These are phyloP conservation scores for Picea sitchensis DNA, from an alignment of 75 land plant species.

Conservation along the genomic window DNA sequence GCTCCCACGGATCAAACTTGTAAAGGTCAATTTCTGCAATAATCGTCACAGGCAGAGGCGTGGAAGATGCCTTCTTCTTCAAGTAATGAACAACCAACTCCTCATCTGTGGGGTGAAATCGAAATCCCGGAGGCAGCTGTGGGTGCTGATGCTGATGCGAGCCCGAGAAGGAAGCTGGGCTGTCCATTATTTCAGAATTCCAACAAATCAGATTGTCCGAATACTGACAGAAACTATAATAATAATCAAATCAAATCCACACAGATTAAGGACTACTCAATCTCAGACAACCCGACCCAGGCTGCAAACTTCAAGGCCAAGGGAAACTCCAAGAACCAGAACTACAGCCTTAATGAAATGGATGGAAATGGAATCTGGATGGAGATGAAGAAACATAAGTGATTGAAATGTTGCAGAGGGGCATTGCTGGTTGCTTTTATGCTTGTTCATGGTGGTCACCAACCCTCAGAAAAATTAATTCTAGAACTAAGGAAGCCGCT, in stretches of 20 bases:
- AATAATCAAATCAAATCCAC: too few relatives aligned
- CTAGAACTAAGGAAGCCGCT: not conserved
- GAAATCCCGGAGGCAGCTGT: constrained; percentile 20
- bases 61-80: constrained; percentile 17
- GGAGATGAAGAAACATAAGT: not conserved
- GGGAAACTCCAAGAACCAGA: not conserved
- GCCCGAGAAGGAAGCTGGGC: not conserved
- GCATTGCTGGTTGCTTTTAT: constrained; percentile 5
- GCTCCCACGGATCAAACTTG: constrained; percentile 29
- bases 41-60: constrained; percentile 17
- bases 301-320: not conserved
- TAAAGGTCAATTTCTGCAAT: constrained; percentile 26
- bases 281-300: not conserved
- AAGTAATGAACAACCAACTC: constrained; percentile 26
- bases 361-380: not conserved
- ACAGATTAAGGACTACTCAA: not conserved
- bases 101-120: constrained; percentile 31
- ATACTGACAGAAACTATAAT: not conserved
- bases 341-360: not conserved
- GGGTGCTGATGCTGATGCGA: constrained; percentile 8
- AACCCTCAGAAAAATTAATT: not conserved
- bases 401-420: constrained; percentile 13
- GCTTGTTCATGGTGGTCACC: not conserved
- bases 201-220: not conserved
- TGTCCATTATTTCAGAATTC: not conserved